Base-by-base conservation (phyloP, 257 asterid species). In the Nemophila menziesii region DNA sequence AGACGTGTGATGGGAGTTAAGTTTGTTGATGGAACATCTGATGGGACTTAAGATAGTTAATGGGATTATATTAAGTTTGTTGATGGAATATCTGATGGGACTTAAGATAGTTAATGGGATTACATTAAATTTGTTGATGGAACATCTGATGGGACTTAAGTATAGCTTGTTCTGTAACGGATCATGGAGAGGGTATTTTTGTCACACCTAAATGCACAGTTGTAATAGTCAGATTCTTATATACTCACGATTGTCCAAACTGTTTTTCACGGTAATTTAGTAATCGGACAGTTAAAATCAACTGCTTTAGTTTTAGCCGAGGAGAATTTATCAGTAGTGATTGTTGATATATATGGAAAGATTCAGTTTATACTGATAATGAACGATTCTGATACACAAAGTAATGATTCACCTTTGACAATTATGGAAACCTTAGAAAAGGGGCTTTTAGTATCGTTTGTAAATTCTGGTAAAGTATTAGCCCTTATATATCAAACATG, bases 231-330 rank as follows among this genome's bases (percentile, higher is more conserved):
- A n/a, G 98, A 89, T 65, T 68, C 92, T 0, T 77, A 54, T 66
- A 70, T 85, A 12, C 96, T 89, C 61, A 63, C 73, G 22, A 70
- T 77, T 52, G 92, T 89, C 57, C 96, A 74, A 57, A 85, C 94
- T 33, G 72, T 89, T 61, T 73, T 78, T 71, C 92, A 81, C 63
- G 98, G 93, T 39, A 68, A 59, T 64, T 58, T 78, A 43, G 59
- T 78, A 33, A 61, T 81, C 55, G 93, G 96, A 49, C 79, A 85
- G 23, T 79, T 85, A 77, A 78, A 76, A 66, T 85, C 82, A 42
- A 79, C 73, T 70, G 61, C 73, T 23, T 60, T 85, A 44, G 56
- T 78, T 51, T 62, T 60, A 27, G 59, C 75, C 15, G 44, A 55
- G 15, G 81, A 72, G 74, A 70, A 73, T 33, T 80, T 70, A 64